These are phyloP conservation scores for Mariannaea elegans DNA, from an alignment of 2,329 filamentous ascomycete genomes.

Conservation along the genomic window DNA sequence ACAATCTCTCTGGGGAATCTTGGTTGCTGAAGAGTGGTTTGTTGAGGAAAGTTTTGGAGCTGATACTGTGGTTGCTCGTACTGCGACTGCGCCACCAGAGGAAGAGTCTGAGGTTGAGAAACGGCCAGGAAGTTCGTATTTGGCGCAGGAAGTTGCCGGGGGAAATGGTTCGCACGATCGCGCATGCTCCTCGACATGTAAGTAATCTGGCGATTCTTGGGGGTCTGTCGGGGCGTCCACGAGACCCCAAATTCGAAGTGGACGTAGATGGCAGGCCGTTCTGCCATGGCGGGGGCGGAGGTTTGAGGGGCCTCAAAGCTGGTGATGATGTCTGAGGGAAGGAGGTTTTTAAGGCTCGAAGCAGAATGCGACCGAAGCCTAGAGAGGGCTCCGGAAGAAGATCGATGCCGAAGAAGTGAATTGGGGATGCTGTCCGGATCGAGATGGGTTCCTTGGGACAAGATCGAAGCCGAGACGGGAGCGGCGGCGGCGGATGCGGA, in stretches of 20 bases:
- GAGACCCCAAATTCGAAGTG: slow-evolving; percentile 63
- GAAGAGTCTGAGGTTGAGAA: slow-evolving; percentile 7
- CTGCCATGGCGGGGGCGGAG: slow-evolving; percentile 31
- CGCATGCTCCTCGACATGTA: slow-evolving; percentile 58
- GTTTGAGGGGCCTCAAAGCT: background rate
- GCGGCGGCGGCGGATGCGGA: slow-evolving; percentile 5
- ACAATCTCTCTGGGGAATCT: slow-evolving; percentile 9
- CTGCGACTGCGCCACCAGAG: background rate
- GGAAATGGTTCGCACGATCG: slow-evolving; percentile 52
- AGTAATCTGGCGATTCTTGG: slow-evolving; percentile 55
- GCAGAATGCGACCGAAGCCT: slow-evolving; percentile 6
- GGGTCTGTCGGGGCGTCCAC: slow-evolving; percentile 54
- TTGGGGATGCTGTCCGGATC: background rate
- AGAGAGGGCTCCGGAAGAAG: background rate
- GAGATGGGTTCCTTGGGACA: background rate
- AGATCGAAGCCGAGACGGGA: background rate
- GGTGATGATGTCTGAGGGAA: background rate
- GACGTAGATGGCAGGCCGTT: slow-evolving; percentile 52
- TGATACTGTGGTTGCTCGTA: slow-evolving; percentile 4
- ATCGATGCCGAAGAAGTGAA: slow-evolving; percentile 6
- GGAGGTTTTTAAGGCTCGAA: background rate
- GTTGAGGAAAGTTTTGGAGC: background rate
- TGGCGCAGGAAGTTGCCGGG: slow-evolving; percentile 55
- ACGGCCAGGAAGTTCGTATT: slow-evolving; percentile 54
- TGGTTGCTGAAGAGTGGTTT: background rate